phyloP scores from a whole-genome alignment of 805 yeast species.

The Myxozyma melibiosi region DNA sequence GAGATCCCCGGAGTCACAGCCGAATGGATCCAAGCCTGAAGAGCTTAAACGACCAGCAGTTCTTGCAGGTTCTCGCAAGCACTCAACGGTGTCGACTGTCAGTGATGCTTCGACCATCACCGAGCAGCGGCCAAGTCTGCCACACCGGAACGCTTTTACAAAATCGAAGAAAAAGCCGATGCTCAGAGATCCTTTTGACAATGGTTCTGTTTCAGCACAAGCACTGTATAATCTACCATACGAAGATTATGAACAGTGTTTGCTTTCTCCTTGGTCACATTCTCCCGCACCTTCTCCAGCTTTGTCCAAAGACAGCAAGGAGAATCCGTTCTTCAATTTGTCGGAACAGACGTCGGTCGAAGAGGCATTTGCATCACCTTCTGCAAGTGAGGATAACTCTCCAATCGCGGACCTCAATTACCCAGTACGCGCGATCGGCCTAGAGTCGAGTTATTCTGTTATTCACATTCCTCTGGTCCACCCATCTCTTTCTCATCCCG shows the following conservation, averaged over 20 bases:
- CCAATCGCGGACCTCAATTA: conserved; percentile 6
- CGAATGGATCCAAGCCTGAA: background rate
- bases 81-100: conserved; percentile 5
- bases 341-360: conserved; percentile 22
- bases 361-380: conserved; percentile 35
- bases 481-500: conserved; percentile 30
- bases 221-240: conserved; percentile 25
- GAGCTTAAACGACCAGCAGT: background rate
- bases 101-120: conserved; percentile 8
- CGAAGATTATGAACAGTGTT: conserved; percentile 40
- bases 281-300: conserved; percentile 44
- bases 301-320: conserved; percentile 33
- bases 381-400: conserved; percentile 6
- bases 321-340: conserved; percentile 38
- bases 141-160: conserved; percentile 7
- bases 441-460: conserved; percentile 39
- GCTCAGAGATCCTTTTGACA: conserved; percentile 27
- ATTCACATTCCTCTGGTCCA: conserved; percentile 40
- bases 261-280: conserved; percentile 39
- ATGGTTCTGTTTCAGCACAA: background rate
- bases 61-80: conserved; percentile 3
- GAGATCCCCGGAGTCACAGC: background rate
- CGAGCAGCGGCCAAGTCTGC: conserved; percentile 9
- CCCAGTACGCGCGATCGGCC: conserved; percentile 41
- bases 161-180: conserved; percentile 2